These are phyloP conservation scores for Selaginella tamariscina DNA, from an alignment of 75 land plant genomes.

Conservation along the genomic window DNA sequence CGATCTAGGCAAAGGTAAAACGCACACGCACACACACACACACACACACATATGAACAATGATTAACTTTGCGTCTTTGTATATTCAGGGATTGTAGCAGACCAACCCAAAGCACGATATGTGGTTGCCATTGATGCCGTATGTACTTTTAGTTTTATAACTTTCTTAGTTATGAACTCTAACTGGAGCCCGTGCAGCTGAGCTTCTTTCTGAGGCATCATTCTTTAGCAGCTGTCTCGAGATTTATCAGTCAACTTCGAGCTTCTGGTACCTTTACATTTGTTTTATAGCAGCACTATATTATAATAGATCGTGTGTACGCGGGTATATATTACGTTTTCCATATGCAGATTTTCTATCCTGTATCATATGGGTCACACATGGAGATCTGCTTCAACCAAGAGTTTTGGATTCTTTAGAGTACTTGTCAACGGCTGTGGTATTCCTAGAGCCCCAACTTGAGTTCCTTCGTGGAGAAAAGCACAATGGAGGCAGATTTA, in stretches of 20 bases:
- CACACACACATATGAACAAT: too few relatives aligned
- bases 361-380: slow-evolving; percentile 49
- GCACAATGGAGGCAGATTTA: slow-evolving; percentile 32
- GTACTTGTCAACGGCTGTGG: slow-evolving; percentile 55
- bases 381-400: slow-evolving; percentile 56
- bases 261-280: slow-evolving; percentile 30
- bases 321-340: too few relatives aligned
- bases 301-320: too few relatives aligned
- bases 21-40: too few relatives aligned
- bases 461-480: not conserved
- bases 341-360: slow-evolving; percentile 36
- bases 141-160: slow-evolving; percentile 17
- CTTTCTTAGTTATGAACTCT: not conserved
- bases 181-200: slow-evolving; percentile 26
- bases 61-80: not conserved
- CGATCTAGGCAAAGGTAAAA: not conserved
- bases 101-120: slow-evolving; percentile 30
- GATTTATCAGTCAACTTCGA: slow-evolving; percentile 49
- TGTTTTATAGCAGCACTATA: not conserved
- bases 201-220: slow-evolving; percentile 49
- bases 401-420: slow-evolving; percentile 36
- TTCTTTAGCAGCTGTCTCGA: slow-evolving; percentile 39
- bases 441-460: slow-evolving; percentile 31
- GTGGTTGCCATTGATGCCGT: slow-evolving; percentile 62
- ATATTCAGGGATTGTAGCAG: slow-evolving; percentile 29